Percentiles rank a stretch among this genome's conserved stretches.
Evolutionary conservation across 495 filamentous ascomycete genomes (phyloP).

Genomic region (Chaetomidium leptoderma): DNA sequence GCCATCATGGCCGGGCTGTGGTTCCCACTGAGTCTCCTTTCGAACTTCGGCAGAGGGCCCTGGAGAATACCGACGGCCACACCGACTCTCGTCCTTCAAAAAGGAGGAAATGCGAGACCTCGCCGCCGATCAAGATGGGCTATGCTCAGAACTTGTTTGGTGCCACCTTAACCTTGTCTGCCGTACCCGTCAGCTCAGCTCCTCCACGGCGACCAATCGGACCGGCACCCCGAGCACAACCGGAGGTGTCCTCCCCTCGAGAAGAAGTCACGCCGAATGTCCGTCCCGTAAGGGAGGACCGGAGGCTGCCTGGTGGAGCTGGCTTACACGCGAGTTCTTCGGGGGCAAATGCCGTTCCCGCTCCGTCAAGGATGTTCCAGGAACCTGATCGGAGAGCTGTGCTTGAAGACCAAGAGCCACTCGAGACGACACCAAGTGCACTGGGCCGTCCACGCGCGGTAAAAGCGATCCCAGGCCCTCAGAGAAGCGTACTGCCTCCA

Average conservation of each 20-base stretch:
- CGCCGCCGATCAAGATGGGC: constrained; percentile 43
- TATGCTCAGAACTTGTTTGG: constrained; percentile 53
- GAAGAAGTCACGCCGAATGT: background rate
- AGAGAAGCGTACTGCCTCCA: background rate
- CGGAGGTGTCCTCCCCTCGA: constrained; percentile 10
- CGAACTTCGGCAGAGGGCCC: constrained; percentile 41
- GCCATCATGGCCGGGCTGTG: constrained; percentile 49
- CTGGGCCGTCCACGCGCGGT: background rate
- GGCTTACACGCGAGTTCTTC: background rate
- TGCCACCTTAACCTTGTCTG: constrained; percentile 43
- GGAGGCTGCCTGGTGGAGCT: too few relatives aligned
- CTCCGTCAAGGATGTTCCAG: too few relatives aligned
- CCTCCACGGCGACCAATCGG: constrained; percentile 21
- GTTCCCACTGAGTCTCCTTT: constrained; percentile 48
- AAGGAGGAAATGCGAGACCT: constrained; percentile 34
- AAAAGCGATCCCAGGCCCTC: background rate
- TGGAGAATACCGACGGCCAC: constrained; percentile 13
- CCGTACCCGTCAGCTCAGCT: constrained; percentile 36
- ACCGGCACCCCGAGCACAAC: background rate
- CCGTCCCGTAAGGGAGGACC: background rate
- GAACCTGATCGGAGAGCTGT: background rate
- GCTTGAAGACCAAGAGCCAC: background rate
- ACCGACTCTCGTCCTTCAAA: constrained; percentile 31
- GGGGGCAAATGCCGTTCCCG: background rate
- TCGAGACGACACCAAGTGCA: background rate